Conservation (phyloP, 1,284 basidiomycete genomes). For the Trametes versicolor region DNA sequence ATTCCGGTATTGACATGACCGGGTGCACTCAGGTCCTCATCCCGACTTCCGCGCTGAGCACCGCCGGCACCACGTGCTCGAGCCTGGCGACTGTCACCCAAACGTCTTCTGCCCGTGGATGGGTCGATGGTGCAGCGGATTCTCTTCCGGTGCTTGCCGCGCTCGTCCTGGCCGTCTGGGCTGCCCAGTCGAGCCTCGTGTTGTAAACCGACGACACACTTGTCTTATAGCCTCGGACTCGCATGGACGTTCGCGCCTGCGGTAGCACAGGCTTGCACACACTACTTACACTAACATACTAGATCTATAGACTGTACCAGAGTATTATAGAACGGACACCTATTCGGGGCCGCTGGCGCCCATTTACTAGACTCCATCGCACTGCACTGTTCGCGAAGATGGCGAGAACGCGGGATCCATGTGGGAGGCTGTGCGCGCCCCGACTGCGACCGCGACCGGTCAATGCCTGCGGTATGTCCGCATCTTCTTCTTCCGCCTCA, state of each 20-base stretch:
- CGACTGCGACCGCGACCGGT: background rate
- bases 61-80: constrained; percentile 32
- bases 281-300: constrained; percentile 2
- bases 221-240: background rate
- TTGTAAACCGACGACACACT: background rate
- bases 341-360: background rate
- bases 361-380: background rate
- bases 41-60: constrained; percentile 38
- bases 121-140: constrained; percentile 9
- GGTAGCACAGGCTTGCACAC: background rate
- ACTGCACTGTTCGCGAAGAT: background rate
- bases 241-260: constrained; percentile 7
- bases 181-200: constrained; percentile 21
- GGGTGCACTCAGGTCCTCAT: constrained; percentile 35
- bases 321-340: constrained; percentile 4
- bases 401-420: background rate
- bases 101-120: constrained; percentile 26
- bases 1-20: background rate
- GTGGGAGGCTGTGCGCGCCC: background rate
- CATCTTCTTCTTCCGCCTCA: background rate
- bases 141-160: constrained; percentile 21
- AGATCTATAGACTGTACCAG: constrained; percentile 8
- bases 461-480: background rate
- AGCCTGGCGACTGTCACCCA: constrained; percentile 23
- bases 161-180: constrained; percentile 21